A percentile compares a stretch with the other conserved stretches of the same genome.
Evolutionary conservation across 371 early-diverging fungal genomes (phyloP).

Genomic region (Mucor racemosus): DNA sequence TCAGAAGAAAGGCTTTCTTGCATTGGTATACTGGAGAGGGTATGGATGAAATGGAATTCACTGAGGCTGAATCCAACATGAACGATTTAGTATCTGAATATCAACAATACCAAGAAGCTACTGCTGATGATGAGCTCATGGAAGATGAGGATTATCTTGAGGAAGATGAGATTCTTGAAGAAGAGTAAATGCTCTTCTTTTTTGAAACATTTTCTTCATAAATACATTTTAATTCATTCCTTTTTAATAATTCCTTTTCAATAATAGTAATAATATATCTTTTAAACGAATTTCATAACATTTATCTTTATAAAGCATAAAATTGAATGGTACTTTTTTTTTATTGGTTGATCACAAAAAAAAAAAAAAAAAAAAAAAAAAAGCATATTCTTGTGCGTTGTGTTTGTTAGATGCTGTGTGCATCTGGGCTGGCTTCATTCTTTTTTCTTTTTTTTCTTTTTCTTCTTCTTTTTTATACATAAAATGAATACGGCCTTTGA

Average conservation of each 20-base stretch:
- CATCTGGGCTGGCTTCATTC: constrained; percentile 2
- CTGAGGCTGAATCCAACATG: constrained; percentile 92
- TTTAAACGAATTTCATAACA: neutral
- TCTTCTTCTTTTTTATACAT: neutral
- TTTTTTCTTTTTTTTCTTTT: neutral
- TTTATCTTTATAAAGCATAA: too few species aligned
- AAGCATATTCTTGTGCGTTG: neutral
- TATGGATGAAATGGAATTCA: constrained; percentile 98
- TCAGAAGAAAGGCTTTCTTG: constrained; percentile 95
- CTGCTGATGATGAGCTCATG: constrained; percentile 75
- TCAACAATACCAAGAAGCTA: constrained; percentile 97
- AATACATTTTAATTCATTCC: neutral
- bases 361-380: neutral
- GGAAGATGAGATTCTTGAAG: constrained; percentile 48
- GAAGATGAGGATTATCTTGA: constrained; percentile 65
- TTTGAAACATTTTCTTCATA: neutral
- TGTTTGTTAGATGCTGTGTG: neutral
- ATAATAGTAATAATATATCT: neutral
- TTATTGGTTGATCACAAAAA: neutral
- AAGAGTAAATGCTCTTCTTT: constrained; percentile 20
- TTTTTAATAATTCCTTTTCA: neutral
- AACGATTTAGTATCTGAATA: constrained; percentile 97
- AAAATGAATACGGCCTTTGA: constrained; percentile 26
- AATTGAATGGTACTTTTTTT: neutral
- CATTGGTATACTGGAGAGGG: constrained; percentile 98